Evolutionary conservation across 73 alveolate species (phyloP).

Genomic region (Loxodes magnus): DNA sequence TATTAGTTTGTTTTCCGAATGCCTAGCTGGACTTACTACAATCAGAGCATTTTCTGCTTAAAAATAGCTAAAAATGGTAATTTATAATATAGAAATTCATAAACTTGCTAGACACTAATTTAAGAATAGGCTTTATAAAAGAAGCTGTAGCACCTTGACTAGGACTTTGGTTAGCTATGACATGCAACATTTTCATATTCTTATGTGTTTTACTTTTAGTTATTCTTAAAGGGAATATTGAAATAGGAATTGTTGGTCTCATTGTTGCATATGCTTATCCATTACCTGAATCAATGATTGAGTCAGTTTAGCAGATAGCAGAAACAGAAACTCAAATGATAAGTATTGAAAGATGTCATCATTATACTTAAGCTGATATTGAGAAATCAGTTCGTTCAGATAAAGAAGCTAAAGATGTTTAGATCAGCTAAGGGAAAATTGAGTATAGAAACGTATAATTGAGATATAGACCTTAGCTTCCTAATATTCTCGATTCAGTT

Average conservation of each 20-base stretch:
- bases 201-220: not conserved
- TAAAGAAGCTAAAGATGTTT: not conserved
- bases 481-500: conserved; percentile 52
- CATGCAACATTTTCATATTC: too few species aligned
- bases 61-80: too few species aligned
- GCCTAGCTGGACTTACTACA: conserved; percentile 68
- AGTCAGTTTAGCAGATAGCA: too few species aligned
- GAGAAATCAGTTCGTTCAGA: too few species aligned
- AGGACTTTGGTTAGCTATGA: too few species aligned
- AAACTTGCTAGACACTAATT: too few species aligned
- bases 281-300: conserved; percentile 2
- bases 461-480: conserved; percentile 68
- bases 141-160: too few species aligned
- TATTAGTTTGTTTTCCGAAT: conserved; percentile 69
- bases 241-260: conserved; percentile 7
- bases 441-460: conserved; percentile 40
- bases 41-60: conserved; percentile 78
- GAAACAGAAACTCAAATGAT: too few species aligned
- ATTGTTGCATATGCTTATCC: not conserved
- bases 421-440: conserved; percentile 19
- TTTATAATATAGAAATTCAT: too few species aligned
- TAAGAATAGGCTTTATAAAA: too few species aligned
- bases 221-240: not conserved
- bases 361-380: too few species aligned
- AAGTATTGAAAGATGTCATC: too few species aligned